Evolutionary conservation across 805 yeast genomes (phyloP).

Genomic region (Candida hispaniensis): DNA sequence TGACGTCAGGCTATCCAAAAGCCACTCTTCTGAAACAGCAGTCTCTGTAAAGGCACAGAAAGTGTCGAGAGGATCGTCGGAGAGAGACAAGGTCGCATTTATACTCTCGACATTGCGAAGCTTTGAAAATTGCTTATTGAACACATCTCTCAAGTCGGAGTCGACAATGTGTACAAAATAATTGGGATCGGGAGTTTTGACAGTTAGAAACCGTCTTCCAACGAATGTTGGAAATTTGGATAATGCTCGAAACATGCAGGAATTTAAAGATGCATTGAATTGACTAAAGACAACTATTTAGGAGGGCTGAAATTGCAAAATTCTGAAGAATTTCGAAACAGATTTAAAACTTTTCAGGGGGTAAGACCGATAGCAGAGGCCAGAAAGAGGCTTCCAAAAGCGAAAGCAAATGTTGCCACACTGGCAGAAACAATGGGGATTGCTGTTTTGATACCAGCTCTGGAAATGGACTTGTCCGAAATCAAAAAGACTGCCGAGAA

Average conservation of each 20-base stretch:
- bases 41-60: conserved; percentile 9
- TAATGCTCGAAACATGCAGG: no score
- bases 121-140: conserved; percentile 4
- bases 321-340: no score
- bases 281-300: no score
- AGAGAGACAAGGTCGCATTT: conserved; percentile 9
- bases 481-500: conserved; percentile 13
- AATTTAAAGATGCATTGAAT: no score
- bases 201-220: no score
- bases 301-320: no score
- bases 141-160: conserved; percentile 18
- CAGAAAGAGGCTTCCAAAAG: conserved; percentile 14
- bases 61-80: conserved; percentile 5
- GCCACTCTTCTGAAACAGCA: conserved; percentile 1
- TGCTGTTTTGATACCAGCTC: conserved; percentile 4
- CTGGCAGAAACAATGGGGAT: conserved; percentile 14
- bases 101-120: conserved; percentile 6
- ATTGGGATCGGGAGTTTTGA: conserved; percentile 9
- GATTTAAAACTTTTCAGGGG: conserved; percentile 6
- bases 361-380: conserved; percentile 15
- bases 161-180: conserved; percentile 19
- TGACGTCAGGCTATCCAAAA: conserved; percentile 1
- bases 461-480: conserved; percentile 8
- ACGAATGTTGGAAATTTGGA: no score
- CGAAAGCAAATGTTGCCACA: conserved; percentile 13